Conservation (phyloP, 495 filamentous ascomycete genomes). For the Elaphomyces granulatus region DNA sequence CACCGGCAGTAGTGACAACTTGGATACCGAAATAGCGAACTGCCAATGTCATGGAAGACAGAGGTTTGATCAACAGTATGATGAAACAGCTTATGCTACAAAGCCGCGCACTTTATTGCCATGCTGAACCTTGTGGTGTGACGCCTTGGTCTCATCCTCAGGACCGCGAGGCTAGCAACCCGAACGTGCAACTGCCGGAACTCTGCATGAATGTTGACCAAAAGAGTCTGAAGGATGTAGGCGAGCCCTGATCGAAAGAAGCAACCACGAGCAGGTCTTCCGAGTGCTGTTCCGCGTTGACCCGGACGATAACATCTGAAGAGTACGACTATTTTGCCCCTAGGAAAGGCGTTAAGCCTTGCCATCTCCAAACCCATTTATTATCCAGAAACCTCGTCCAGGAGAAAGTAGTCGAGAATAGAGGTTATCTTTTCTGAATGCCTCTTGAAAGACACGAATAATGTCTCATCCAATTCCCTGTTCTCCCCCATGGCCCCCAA, state of each 20-base stretch:
- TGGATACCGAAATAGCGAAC: slow-evolving; percentile 78
- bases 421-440: slow-evolving; percentile 93
- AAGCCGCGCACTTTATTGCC: slow-evolving; percentile 61
- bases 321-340: slow-evolving; percentile 74
- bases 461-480: too few relatives aligned
- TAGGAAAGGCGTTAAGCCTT: slow-evolving; percentile 51
- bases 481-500: too few relatives aligned
- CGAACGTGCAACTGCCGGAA: slow-evolving; percentile 71
- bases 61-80: slow-evolving; percentile 47
- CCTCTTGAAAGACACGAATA: too few relatives aligned
- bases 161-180: slow-evolving; percentile 52
- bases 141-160: slow-evolving; percentile 69
- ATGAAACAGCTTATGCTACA: slow-evolving; percentile 70
- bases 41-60: slow-evolving; percentile 90
- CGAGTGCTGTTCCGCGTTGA: slow-evolving; percentile 83
- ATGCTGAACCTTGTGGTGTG: slow-evolving; percentile 62
- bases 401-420: slow-evolving; percentile 59
- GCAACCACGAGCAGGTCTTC: slow-evolving; percentile 70
- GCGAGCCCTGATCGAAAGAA: too few relatives aligned
- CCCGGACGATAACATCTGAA: slow-evolving; percentile 78
- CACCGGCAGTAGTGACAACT: slow-evolving; percentile 47
- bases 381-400: slow-evolving; percentile 54
- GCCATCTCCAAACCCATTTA: slow-evolving; percentile 71
- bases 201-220: slow-evolving; percentile 54
- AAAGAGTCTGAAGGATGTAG: slow-evolving; percentile 50